phyloP scores from a whole-genome alignment of 768 basidiomycete genomes.

The Xerocomellus intermedius region DNA sequence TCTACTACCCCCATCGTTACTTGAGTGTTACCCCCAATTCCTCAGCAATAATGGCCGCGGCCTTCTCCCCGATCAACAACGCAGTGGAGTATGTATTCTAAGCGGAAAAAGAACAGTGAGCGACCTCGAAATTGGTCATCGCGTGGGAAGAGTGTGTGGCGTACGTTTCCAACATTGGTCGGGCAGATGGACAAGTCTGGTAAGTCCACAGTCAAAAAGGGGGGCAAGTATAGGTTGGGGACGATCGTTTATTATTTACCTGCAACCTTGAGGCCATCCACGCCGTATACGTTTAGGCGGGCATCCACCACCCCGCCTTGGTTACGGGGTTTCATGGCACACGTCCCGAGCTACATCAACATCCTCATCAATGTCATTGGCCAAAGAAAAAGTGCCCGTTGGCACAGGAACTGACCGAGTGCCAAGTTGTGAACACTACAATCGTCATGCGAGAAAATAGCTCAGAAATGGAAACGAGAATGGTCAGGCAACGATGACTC shows the following conservation, averaged over 20 bases:
- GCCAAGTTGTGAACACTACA: slow-evolving; percentile 11
- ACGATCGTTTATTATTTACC: slow-evolving; percentile 33
- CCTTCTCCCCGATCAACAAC: slow-evolving; percentile 57
- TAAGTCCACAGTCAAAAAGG: not conserved
- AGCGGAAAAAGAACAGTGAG: not conserved
- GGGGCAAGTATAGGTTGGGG: no score
- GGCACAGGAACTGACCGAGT: slow-evolving; percentile 15
- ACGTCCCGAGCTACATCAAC: slow-evolving; percentile 54
- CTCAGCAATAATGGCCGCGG: slow-evolving; percentile 55
- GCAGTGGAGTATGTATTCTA: slow-evolving; percentile 46
- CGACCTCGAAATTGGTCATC: no score
- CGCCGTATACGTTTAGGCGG: slow-evolving; percentile 60
- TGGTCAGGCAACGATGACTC: not conserved
- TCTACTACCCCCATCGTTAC: no score
- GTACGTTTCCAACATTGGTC: slow-evolving; percentile 23
- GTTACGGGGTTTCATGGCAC: slow-evolving; percentile 64
- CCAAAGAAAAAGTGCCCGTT: no score
- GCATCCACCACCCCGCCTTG: slow-evolving; percentile 63
- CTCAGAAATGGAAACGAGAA: not conserved
- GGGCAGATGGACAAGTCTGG: slow-evolving; percentile 40
- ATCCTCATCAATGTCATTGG: not conserved
- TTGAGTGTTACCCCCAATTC: slow-evolving; percentile 32
- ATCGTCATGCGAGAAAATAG: no score
- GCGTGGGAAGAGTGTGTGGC: not conserved
- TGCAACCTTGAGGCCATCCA: slow-evolving; percentile 57